phyloP scores from a whole-genome alignment of 1,284 basidiomycete genomes.

The Ustilago trichophora region DNA sequence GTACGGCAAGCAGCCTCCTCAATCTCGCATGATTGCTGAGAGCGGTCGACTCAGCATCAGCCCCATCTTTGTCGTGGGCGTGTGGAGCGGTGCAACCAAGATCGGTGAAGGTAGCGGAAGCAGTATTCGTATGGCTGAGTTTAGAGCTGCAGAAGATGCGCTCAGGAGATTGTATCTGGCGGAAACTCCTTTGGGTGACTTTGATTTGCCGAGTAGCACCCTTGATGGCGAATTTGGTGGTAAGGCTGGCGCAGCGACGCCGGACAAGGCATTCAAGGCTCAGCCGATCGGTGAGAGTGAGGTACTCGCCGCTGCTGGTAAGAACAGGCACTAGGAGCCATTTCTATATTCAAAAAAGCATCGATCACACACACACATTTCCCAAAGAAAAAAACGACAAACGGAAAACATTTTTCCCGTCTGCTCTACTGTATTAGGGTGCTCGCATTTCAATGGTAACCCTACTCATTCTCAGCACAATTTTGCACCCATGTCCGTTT shows the following conservation, averaged over 20 bases:
- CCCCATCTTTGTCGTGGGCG: constrained; percentile 90
- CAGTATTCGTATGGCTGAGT: constrained; percentile 93
- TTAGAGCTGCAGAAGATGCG: constrained; percentile 85
- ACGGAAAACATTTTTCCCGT: too few relatives aligned
- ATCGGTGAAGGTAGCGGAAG: constrained; percentile 95
- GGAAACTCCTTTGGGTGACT: constrained; percentile 71
- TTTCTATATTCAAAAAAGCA: background rate
- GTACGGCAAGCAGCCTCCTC: constrained; percentile 58
- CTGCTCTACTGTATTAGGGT: too few relatives aligned
- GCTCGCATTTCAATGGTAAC: too few relatives aligned
- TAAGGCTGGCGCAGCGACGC: background rate
- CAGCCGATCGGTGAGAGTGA: constrained; percentile 36
- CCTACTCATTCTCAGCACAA: too few relatives aligned
- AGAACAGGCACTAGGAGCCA: constrained; percentile 7
- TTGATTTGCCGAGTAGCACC: constrained; percentile 66
- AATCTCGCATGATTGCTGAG: constrained; percentile 81
- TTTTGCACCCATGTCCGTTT: too few relatives aligned
- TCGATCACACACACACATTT: background rate
- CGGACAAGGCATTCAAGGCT: constrained; percentile 3
- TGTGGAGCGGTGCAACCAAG: constrained; percentile 83
- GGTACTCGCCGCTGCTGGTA: constrained; percentile 38
- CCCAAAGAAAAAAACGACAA: background rate
- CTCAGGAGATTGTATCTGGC: constrained; percentile 79
- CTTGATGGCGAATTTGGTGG: constrained; percentile 41
- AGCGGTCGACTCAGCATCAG: constrained; percentile 87